phyloP scores from a whole-genome alignment of 2,329 filamentous ascomycete species.

The Pseudogymnoascus sp. region DNA sequence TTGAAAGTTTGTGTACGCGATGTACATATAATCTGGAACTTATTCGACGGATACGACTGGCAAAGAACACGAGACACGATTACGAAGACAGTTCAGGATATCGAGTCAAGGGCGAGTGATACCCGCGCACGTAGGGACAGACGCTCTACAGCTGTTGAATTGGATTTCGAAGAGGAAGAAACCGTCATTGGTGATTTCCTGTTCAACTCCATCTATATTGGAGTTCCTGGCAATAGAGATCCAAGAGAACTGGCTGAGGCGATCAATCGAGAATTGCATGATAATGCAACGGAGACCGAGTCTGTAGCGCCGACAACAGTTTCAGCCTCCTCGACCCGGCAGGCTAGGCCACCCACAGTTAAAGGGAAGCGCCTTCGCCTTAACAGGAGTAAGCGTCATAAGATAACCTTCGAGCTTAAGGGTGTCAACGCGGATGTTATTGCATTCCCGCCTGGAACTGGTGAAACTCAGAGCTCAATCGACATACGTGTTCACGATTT shows the following conservation, averaged over 20 bases:
- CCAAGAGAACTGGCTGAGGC: constrained; percentile 72
- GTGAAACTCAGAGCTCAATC: constrained; percentile 80
- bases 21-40: constrained; percentile 92
- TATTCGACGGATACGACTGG: constrained; percentile 99
- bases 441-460: constrained; percentile 66
- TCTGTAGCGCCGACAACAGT: constrained; percentile 73
- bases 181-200: constrained; percentile 88
- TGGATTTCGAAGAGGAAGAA: constrained; percentile 71
- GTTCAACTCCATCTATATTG: constrained; percentile 98
- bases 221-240: constrained; percentile 78
- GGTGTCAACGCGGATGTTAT: constrained; percentile 78
- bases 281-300: constrained; percentile 79
- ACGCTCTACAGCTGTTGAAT: constrained; percentile 44
- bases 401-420: constrained; percentile 88
- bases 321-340: constrained; percentile 49
- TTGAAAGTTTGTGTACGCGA: constrained; percentile 74
- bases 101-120: constrained; percentile 76
- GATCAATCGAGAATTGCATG: constrained; percentile 84
- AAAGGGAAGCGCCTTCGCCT: constrained; percentile 61
- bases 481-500: constrained; percentile 76
- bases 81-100: constrained; percentile 76
- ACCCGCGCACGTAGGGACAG: constrained; percentile 50
- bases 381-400: constrained; percentile 80
- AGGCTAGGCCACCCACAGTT: constrained; percentile 29
- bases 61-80: constrained; percentile 78